phyloP scores from a whole-genome alignment of 306 rosid genomes.

The Erythrophleum fordii region DNA sequence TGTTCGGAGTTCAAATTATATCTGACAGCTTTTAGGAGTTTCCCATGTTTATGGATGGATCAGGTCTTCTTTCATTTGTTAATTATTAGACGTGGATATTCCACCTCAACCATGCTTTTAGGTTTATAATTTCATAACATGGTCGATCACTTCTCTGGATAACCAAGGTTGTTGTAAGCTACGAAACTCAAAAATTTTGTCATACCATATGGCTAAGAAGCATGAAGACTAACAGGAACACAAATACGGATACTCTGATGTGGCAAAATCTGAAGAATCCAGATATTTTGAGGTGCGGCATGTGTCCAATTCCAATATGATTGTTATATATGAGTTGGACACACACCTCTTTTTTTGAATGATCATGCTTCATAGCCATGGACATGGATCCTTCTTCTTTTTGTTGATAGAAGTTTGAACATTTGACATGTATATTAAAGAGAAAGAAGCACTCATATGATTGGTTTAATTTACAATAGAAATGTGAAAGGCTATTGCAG shows the following conservation, averaged over 20 bases:
- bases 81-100: conserved; percentile 13
- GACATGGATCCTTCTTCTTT: not conserved
- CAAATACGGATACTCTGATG: not conserved
- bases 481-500: no score
- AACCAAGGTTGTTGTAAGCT: not conserved
- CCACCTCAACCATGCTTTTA: conserved; percentile 16
- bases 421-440: not conserved
- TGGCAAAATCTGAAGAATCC: not conserved
- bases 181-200: conserved; percentile 6
- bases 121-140: not conserved
- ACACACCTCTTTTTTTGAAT: not conserved
- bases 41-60: conserved; percentile 2
- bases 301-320: not conserved
- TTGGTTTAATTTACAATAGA: no score
- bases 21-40: conserved; percentile 18
- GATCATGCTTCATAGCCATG: not conserved
- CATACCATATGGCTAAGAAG: not conserved
- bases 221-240: not conserved
- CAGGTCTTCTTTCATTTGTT: not conserved
- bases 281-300: not conserved
- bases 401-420: not conserved
- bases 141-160: not conserved
- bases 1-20: conserved; percentile 4
- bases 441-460: not conserved
- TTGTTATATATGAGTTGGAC: not conserved